phyloP scores from a whole-genome alignment of 2,329 filamentous ascomycete genomes.

The Trichoderma aggressivum region DNA sequence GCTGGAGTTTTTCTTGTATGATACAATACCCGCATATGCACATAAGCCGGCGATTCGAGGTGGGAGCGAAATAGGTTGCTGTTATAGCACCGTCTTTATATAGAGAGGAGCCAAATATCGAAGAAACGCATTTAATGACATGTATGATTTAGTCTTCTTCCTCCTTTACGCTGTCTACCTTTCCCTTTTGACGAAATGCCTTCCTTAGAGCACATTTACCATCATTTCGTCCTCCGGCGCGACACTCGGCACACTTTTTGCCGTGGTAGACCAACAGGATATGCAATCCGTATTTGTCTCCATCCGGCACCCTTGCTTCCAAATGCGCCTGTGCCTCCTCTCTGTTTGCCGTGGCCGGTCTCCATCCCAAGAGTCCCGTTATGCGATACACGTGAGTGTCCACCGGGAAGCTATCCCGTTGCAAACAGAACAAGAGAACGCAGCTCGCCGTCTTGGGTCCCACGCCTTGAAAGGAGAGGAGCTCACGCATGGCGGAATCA shows the following conservation, averaged over 20 bases:
- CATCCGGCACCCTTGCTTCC: slow-evolving; percentile 45
- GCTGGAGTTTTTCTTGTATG: background rate
- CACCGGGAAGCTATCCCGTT: slow-evolving; percentile 47
- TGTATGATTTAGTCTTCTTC: background rate
- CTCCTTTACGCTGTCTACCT: slow-evolving; percentile 10
- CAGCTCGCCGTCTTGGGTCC: slow-evolving; percentile 55
- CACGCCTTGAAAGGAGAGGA: slow-evolving; percentile 49
- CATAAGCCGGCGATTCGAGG: background rate
- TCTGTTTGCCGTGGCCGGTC: slow-evolving; percentile 38
- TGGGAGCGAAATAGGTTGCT: background rate
- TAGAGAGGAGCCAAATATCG: background rate
- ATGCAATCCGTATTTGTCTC: slow-evolving; percentile 50
- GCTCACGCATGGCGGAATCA: slow-evolving; percentile 48
- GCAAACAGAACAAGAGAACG: slow-evolving; percentile 50
- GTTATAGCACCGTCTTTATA: background rate
- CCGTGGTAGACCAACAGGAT: slow-evolving; percentile 49
- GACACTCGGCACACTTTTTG: slow-evolving; percentile 44
- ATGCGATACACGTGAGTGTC: slow-evolving; percentile 53
- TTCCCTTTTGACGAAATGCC: slow-evolving; percentile 35
- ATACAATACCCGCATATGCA: background rate
- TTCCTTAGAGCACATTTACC: slow-evolving; percentile 41
- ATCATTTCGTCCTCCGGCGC: slow-evolving; percentile 39
- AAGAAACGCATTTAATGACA: background rate
- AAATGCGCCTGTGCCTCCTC: slow-evolving; percentile 50
- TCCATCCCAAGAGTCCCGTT: slow-evolving; percentile 48